Base-by-base conservation (phyloP, 2,329 filamentous ascomycete species). In the Hymenoscyphus repandus region DNA sequence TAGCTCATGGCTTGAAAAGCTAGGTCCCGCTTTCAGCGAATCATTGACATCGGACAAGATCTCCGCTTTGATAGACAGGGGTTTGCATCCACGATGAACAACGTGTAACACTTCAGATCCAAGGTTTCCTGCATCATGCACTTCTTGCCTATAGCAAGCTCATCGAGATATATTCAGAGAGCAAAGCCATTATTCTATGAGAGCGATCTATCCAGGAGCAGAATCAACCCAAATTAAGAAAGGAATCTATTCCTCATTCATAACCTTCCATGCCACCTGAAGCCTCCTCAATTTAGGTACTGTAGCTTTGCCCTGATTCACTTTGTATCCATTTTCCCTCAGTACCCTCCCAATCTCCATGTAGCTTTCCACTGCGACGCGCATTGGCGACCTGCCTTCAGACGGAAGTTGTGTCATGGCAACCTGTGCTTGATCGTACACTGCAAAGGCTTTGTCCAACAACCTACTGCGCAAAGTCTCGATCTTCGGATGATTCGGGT, bases 281-380 rank as follows among this genome's bases (percentile, higher is more conserved):
- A 84, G 60, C 53, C 82, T 72, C 60, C 72, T 68, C 41, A 63
- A 52, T 50, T 68, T 71, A 2, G 73, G 71, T 13, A 76, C 72
- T 7, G 71, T 76, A 2, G 72, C 72, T 45, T 63, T 66, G 5
- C 69, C 69, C 36, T 60, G 69, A 50, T 70, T 74, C 3, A 74
- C 66, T 30, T 64, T 58, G 52, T 72, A 73, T 7, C 71, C 68
- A 17, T 71, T 52, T 44, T 60, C 58, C 20, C 47, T 67, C 22
- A 87, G 62, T n/a, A 83, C 79, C 38, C 82, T 69, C 12, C 83
- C 85, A 63, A 89, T 89, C 64, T 87, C 83, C 79, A 89, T 85
- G 62, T 89, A 88, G 56, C 83, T 87, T 66, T 88, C 84, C 0
- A 88, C 82, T 1, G 83, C 84, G 5, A 87, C 83, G 11, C 82